A percentile compares a stretch with the other conserved stretches of the same genome.
These are phyloP conservation scores for Didymella arachidicola DNA, from an alignment of 2,329 filamentous ascomycete species.

Conservation along the genomic window DNA sequence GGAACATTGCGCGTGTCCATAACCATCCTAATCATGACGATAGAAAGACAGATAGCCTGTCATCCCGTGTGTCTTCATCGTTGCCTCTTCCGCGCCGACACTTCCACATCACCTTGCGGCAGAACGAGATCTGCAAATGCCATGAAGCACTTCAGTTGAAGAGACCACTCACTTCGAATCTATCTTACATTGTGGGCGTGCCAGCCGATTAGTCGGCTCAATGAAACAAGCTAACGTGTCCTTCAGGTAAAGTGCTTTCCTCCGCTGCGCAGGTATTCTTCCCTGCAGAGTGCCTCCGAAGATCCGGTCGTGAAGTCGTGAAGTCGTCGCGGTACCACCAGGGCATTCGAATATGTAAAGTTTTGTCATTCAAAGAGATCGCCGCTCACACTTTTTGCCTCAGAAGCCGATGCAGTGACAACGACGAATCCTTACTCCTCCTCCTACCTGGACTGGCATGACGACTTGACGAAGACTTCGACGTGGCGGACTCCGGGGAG, in stretches of 20 bases:
- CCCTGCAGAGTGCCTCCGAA: background rate
- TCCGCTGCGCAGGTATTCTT: background rate
- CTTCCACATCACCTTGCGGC: background rate
- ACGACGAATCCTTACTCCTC: slow-evolving; percentile 15
- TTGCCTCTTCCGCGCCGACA: background rate
- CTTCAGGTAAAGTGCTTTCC: no score
- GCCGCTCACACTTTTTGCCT: slow-evolving; percentile 17
- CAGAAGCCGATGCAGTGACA: slow-evolving; percentile 16
- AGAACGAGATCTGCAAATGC: background rate
- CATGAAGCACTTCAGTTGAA: background rate
- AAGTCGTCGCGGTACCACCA: slow-evolving; percentile 7
- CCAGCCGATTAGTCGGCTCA: no score
- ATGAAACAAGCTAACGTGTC: no score
- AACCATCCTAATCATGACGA: background rate
- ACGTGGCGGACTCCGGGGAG: slow-evolving; percentile 17
- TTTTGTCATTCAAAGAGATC: background rate
- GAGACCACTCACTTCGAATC: background rate
- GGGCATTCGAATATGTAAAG: background rate
- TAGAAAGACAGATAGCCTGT: background rate
- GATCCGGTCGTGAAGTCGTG: slow-evolving; percentile 12
- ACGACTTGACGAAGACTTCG: slow-evolving; percentile 18
- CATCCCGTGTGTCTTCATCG: no score
- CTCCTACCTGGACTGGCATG: slow-evolving; percentile 11
- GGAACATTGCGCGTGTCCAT: background rate
- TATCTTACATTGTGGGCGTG: no score